phyloP scores from a whole-genome alignment of 768 basidiomycete species.

The Melanogaster broomeanus region DNA sequence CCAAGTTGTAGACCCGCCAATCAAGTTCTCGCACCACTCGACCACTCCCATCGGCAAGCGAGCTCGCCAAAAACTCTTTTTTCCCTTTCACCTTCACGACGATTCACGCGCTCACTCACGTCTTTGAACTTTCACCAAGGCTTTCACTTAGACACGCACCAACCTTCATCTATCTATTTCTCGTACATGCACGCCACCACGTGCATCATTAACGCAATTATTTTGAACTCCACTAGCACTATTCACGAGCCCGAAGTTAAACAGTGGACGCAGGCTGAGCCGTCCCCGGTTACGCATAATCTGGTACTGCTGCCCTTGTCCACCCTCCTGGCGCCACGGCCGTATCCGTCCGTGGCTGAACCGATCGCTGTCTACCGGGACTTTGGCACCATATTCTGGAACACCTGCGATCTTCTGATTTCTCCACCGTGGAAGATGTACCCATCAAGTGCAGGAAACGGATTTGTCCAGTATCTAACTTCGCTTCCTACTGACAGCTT shows the following conservation, averaged over 20 bases:
- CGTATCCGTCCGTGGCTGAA: conserved; percentile 5
- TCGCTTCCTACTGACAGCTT: neutral
- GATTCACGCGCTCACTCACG: conserved; percentile 18
- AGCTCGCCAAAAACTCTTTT: neutral
- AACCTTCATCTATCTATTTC: conserved; percentile 14
- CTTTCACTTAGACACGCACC: conserved; percentile 17
- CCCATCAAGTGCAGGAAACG: neutral
- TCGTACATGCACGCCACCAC: conserved; percentile 30
- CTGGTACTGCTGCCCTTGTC: conserved; percentile 15
- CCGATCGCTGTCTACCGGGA: conserved; percentile 1
- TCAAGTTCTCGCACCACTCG: conserved; percentile 1
- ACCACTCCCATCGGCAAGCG: conserved; percentile 12
- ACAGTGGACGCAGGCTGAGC: conserved; percentile 2
- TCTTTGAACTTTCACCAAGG: no score
- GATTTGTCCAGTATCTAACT: neutral
- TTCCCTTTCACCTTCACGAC: conserved; percentile 13
- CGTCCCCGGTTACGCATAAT: conserved; percentile 7
- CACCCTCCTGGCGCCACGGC: conserved; percentile 8
- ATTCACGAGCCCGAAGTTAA: conserved; percentile 8
- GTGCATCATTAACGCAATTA: conserved; percentile 25
- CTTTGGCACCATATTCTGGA: neutral
- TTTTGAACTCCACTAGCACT: conserved; percentile 15
- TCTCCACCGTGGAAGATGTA: conserved; percentile 5
- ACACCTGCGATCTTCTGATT: neutral
- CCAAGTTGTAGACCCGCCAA: neutral